Evolutionary conservation across 73 alveolate genomes (phyloP).

Genomic region (Stentor coeruleus): DNA sequence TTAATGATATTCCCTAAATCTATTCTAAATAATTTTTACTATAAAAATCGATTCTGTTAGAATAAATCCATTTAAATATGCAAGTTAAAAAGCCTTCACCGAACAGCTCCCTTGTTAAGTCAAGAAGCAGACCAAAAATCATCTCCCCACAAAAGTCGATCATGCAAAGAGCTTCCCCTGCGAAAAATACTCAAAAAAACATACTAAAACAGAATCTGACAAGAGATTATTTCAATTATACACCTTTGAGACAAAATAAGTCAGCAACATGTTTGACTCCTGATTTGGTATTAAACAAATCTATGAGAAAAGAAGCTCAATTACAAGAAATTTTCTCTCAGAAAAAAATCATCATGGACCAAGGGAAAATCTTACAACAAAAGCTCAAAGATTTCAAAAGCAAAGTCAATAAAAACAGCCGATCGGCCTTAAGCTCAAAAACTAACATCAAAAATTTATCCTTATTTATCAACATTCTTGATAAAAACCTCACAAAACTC

Average conservation of each 20-base stretch:
- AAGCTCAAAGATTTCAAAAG: background rate
- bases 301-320: background rate
- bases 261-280: background rate
- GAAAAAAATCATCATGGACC: background rate
- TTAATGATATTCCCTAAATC: no score
- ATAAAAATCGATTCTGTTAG: no score
- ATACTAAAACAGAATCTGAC: background rate
- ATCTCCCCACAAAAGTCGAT: background rate
- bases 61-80: no score
- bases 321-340: background rate
- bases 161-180: background rate
- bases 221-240: background rate
- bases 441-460: background rate
- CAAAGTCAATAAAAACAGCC: no score
- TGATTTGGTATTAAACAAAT: background rate
- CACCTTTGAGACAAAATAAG: slow-evolving; percentile 5
- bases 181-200: background rate
- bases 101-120: background rate
- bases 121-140: background rate
- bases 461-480: background rate
- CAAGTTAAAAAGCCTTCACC: background rate
- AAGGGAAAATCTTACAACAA: background rate
- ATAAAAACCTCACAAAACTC: background rate
- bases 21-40: no score
- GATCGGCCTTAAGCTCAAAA: background rate